Evolutionary conservation across 176 grass and related monocot species (phyloP), one percentile per base, ranked within the genome.

Genomic region (Echinochloa phyllopogon): DNA sequence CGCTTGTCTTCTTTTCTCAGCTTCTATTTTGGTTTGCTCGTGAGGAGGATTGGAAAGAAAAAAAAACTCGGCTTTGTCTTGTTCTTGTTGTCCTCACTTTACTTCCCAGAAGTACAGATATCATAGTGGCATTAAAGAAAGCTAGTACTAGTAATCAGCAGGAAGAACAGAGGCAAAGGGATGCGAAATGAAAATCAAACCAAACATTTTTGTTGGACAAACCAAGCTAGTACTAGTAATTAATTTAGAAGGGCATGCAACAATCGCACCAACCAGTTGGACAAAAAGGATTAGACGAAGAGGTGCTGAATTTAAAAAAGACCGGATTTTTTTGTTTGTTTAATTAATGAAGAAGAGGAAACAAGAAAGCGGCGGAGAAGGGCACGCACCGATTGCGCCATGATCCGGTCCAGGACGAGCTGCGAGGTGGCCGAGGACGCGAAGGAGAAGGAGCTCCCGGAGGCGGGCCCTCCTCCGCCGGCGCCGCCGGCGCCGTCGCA

Each of bases 361-460:
- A 33, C 29, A 33, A 33, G 29, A 65, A 66, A 64, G 14, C 59
- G 47, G 6, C 11, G 70, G 45, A 10, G 45, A 18, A 39, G 38
- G 49, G 55, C 43, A 65, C 90, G 63, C 55, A 95, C 96, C 87
- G 96, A 90, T 10, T 90, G 96, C 70, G 91, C 92, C 96, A 99
- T 91, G 88, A 96, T 99, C 47, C 93, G 41, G 81, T 99, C 93
- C 78, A 99, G 79, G 87, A 99, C 67, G 83, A 99, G 87, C 88
- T 96, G 93, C 45, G 96, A 96, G 38, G 96, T 94, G 70, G 93
- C 88, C 18, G 91, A 92, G 16, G 93, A 96, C 29, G 96, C 93
- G 81, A 96, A 99, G 74, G 93, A 92, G 93, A 99, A 99, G 29
- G 96, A 86, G 87, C 87, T 94, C 37, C 93, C 91, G 67, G 87